phyloP scores from a whole-genome alignment of 192 early-diverging fungal genomes.

The Backusella australiensis region DNA sequence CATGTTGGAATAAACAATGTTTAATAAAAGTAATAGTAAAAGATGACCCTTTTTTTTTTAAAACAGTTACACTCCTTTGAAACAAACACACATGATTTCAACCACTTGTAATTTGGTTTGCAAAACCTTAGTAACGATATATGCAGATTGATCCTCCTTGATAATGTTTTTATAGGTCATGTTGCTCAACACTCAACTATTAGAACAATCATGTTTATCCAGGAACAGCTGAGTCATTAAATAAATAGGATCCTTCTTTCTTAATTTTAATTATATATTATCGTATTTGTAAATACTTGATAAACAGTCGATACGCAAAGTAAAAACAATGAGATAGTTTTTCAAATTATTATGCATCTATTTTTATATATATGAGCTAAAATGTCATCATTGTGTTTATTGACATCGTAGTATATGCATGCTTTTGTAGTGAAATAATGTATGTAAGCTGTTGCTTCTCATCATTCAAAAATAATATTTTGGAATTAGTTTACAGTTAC shows the following conservation, averaged over 20 bases:
- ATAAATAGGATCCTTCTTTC: neutral
- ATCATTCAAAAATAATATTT: neutral
- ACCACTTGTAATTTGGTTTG: neutral
- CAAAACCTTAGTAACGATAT: neutral
- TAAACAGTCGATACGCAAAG: neutral
- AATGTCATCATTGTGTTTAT: neutral
- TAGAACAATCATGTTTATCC: neutral
- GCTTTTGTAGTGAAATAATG: neutral
- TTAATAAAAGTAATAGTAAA: neutral
- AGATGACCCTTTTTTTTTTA: neutral
- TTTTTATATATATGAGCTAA: neutral
- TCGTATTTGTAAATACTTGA: neutral
- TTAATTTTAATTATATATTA: neutral
- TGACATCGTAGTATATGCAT: neutral
- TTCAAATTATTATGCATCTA: neutral
- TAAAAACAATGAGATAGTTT: too few species aligned
- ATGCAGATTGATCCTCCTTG: neutral
- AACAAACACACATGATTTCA: neutral
- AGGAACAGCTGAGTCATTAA: neutral
- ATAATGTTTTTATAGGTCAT: neutral
- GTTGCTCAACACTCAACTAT: neutral
- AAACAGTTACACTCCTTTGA: neutral
- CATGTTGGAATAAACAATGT: neutral
- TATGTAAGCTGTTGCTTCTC: neutral
- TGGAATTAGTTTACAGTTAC: neutral